Percentiles rank a stretch among this genome's conserved stretches.
These are phyloP conservation scores for Colletotrichum melonis DNA, from an alignment of 2,329 filamentous ascomycete genomes.

Conservation along the genomic window DNA sequence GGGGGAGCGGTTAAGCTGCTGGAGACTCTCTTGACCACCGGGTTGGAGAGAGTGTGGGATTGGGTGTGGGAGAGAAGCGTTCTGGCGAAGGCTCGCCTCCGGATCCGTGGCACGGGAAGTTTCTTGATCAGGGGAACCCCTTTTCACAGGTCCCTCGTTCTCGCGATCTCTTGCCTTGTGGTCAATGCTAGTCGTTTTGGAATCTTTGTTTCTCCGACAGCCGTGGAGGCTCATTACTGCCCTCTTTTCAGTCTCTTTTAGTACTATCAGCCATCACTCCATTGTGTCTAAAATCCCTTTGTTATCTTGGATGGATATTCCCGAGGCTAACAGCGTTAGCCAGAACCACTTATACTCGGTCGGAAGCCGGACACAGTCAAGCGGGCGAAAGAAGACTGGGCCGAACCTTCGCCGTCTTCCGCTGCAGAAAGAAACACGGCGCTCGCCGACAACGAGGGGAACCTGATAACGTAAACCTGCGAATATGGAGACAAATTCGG, in stretches of 20 bases:
- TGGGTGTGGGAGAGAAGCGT: not conserved
- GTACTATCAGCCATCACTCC: not conserved
- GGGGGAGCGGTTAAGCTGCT: not conserved
- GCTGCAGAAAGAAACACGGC: constrained; percentile 8
- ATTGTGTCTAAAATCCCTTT: not conserved
- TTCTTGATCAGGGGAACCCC: constrained; percentile 21
- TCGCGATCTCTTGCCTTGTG: not conserved
- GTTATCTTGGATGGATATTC: not conserved
- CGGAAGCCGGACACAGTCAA: not conserved
- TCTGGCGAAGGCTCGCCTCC: constrained; percentile 5
- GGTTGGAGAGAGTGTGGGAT: too few relatives aligned
- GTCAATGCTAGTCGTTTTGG: constrained; percentile 4
- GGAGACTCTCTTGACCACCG: not conserved
- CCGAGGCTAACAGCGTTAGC: not conserved
- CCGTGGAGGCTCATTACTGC: not conserved
- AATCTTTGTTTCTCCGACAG: constrained; percentile 12
- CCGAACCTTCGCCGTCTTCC: constrained; percentile 28
- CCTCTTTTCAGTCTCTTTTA: not conserved
- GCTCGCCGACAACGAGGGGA: constrained; percentile 18
- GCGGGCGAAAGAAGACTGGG: not conserved
- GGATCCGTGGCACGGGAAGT: constrained; percentile 16
- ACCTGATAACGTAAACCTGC: constrained; percentile 26
- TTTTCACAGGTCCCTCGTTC: constrained; percentile 1
- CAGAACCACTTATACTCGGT: not conserved
- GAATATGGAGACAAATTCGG: constrained; percentile 7